Base-by-base conservation (phyloP, 345 rosid genomes). In the Aegle marmelos region DNA sequence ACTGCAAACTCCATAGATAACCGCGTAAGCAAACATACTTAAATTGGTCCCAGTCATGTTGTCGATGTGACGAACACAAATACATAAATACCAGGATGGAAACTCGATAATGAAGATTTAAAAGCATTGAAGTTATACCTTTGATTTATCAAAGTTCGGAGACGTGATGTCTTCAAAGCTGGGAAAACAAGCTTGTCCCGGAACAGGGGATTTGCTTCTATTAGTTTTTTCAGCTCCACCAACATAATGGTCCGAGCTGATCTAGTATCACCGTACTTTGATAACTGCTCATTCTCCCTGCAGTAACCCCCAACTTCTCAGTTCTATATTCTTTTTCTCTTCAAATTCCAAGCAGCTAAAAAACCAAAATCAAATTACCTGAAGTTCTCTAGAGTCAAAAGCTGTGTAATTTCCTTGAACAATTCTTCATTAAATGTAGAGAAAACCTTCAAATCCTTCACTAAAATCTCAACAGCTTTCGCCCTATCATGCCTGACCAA, bases 381-480 rank as follows among this genome's bases (percentile, higher is more conserved):
- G 82, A 95, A 95, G 81, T 95, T 91, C 62, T 79, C 87, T 22
- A 95, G 91, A 58, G 97, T 91, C 37, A 95, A 85, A 57, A 95
- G 94, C 78, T 91, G 99, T 70, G 98, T 95, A 73, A 95, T 91
- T 78, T 95, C 98, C 85, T 92, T 93, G 83, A 85, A 95, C 73
- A 95, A 88, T 13, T 91, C 98, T 79, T 92, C 98, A 76, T 91
- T 91, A 83, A 93, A 93, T 4, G 98, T 88, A 2, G 95, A 88
- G 78, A 95, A 93, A 48, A 92, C 92, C 79, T 93, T 95, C 91
- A 95, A 87, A 82, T 93, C 98, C 56, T 84, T 86, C 53, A 88
- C 97, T 70, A 95, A 84, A 75, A 95, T 91, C 79, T 95, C 98
- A 54, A 95, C 98, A 72, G 93, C 98, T 81, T 91, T 93, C 1